These are phyloP conservation scores for Penicilliopsis zonata DNA, from an alignment of 495 filamentous ascomycete species.

Conservation along the genomic window DNA sequence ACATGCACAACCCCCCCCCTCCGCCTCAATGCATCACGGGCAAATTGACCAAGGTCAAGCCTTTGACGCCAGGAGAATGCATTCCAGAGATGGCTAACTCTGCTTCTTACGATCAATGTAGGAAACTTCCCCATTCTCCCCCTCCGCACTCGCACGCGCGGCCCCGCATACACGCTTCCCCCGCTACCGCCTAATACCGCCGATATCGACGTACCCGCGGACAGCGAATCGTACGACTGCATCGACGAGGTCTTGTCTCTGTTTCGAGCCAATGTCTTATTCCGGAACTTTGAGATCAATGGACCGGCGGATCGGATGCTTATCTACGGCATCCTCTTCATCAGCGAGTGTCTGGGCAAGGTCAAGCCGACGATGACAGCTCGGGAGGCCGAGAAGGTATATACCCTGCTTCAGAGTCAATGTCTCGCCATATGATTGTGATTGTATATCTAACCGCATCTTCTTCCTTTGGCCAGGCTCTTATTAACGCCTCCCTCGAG, in stretches of 20 bases:
- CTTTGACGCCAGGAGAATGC: conserved; percentile 2
- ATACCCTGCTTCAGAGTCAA: too few species aligned
- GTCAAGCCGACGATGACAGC: conserved; percentile 58
- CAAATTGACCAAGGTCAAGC: conserved; percentile 1
- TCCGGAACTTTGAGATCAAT: conserved; percentile 99
- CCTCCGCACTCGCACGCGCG: conserved; percentile 83
- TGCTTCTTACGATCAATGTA: conserved; percentile 8
- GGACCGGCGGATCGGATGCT: conserved; percentile 88
- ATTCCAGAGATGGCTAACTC: conserved; percentile 1
- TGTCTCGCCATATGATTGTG: not conserved
- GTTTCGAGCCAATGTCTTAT: conserved; percentile 96
- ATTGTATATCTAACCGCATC: conserved; percentile 1
- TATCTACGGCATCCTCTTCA: conserved; percentile 92
- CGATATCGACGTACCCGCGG: conserved; percentile 63
- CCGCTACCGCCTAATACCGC: conserved; percentile 56
- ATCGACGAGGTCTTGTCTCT: conserved; percentile 85
- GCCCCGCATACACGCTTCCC: conserved; percentile 77
- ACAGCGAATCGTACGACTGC: conserved; percentile 83
- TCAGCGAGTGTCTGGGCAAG: conserved; percentile 78
- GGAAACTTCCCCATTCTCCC: conserved; percentile 93
- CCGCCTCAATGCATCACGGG: conserved; percentile 4
- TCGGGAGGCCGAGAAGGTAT: conserved; percentile 49
- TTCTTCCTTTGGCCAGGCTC: conserved; percentile 27
- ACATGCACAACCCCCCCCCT: conserved; percentile 9
- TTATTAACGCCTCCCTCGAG: conserved; percentile 66